phyloP scores from a whole-genome alignment of 768 basidiomycete species.

The Tulasnella sp. region DNA sequence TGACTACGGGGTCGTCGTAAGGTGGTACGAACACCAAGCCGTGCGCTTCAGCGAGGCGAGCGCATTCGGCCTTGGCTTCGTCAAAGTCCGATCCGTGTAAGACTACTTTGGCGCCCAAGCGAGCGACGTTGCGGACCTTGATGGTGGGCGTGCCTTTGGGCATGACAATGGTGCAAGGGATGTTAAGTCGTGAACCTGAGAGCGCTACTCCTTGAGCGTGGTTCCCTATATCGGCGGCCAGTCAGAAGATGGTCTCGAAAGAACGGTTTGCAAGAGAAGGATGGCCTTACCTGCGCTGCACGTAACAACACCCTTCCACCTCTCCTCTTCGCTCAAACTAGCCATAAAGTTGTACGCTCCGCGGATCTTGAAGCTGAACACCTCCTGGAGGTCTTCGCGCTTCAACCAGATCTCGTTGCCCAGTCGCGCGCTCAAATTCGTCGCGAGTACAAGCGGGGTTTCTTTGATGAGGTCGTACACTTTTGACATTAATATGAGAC shows the following conservation, averaged over 20 bases:
- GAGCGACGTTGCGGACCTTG: slow-evolving; percentile 93
- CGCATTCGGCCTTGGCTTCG: slow-evolving; percentile 92
- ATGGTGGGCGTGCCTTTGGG: slow-evolving; percentile 90
- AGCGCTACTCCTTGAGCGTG: slow-evolving; percentile 98
- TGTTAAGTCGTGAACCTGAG: slow-evolving; percentile 78
- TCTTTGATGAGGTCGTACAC: slow-evolving; percentile 87
- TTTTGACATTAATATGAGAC: slow-evolving; percentile 82
- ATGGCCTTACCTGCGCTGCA: slow-evolving; percentile 90
- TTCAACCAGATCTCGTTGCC: slow-evolving; percentile 96
- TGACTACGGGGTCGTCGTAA: slow-evolving; percentile 94
- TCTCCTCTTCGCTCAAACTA: slow-evolving; percentile 74
- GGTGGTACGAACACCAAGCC: slow-evolving; percentile 90
- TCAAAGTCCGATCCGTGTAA: slow-evolving; percentile 91
- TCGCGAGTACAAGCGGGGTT: slow-evolving; percentile 84
- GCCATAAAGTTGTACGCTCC: slow-evolving; percentile 99
- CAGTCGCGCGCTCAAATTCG: slow-evolving; percentile 78
- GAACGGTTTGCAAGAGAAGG: not conserved
- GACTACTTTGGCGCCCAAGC: slow-evolving; percentile 91
- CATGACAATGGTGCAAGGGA: slow-evolving; percentile 99
- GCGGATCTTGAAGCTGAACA: slow-evolving; percentile 98
- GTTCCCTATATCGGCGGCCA: slow-evolving; percentile 58
- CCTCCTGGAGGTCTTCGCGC: slow-evolving; percentile 93
- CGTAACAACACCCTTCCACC: slow-evolving; percentile 96
- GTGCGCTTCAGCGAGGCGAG: slow-evolving; percentile 69
- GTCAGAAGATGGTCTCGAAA: not conserved